Base-by-base conservation (phyloP, 495 filamentous ascomycete genomes). In the Pyrenula massariospora region DNA sequence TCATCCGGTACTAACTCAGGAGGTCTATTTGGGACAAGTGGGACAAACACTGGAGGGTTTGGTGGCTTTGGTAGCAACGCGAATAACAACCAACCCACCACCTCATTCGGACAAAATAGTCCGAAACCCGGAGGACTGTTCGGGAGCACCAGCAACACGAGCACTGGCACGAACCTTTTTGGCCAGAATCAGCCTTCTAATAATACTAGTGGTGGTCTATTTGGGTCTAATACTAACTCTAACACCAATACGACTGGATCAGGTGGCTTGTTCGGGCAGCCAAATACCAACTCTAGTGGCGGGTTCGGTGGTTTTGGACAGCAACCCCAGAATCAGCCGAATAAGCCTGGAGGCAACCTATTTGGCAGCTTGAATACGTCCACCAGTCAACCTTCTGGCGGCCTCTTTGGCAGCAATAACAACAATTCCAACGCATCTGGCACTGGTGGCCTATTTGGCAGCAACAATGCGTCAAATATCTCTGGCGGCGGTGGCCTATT, bases 21-120 rank as follows among this genome's bases (percentile, higher is more conserved):
- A 15, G 68, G 66, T 20, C 66, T 68, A 19, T 73, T 73, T 54
- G 70, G 70, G 20, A 61, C 49, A 36, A 59, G 62, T 8, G 64
- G 69, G 19, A 70, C 66, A 20, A 58, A 59, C 20, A 68, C 66
- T 42, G 68, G 63, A 59, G 52, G 51, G 21, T 75, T 79, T 63
- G 72, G 50, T 21, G 20, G 50, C 20, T 21, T 24, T 10, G 50
- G 72, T 47, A 66, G 68, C n/a, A 71, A 75, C 52, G 65, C 66
- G 15, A 60, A 61, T 19, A 65, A 66, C 2, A 61, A 66, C 42
- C 64, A 60, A 0, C 75, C 78, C 55, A 73, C 68, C 52, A 70
- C 69, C 22, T 79, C 80, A 51, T 77, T 77, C 19, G 73, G 69
- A 51, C 77, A 77, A 59, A 66, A 63, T 22, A 75, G 75, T 59